A percentile compares a stretch with the other conserved stretches of the same genome.
Evolutionary conservation across 1,284 basidiomycete species (phyloP).

Genomic region (Leucoagaricus sp.): DNA sequence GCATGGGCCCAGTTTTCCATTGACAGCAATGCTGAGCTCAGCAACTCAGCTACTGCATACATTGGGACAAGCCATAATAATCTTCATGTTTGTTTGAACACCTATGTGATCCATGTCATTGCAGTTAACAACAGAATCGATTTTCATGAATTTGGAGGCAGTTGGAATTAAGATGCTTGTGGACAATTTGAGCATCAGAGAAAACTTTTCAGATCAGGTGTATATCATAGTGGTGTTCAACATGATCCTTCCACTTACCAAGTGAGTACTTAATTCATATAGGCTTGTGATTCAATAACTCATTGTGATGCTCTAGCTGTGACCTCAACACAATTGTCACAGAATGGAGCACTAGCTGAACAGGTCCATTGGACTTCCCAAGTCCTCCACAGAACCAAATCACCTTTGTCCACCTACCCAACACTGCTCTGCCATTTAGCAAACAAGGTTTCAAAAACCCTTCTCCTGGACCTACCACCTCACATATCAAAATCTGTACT

Average conservation of each 20-base stretch:
- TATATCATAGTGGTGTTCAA: not conserved
- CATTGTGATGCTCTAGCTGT: not conserved
- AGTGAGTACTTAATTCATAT: not conserved
- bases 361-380: not conserved
- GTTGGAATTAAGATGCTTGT: slow-evolving; percentile 20
- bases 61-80: slow-evolving; percentile 35
- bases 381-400: slow-evolving; percentile 5
- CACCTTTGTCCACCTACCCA: slow-evolving; percentile 14
- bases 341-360: not conserved
- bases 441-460: slow-evolving; percentile 12
- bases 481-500: slow-evolving; percentile 18
- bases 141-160: slow-evolving; percentile 16
- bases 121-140: slow-evolving; percentile 1
- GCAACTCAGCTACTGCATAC: slow-evolving; percentile 42
- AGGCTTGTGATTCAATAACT: not conserved
- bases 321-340: not conserved
- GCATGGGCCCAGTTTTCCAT: slow-evolving; percentile 16
- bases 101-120: slow-evolving; percentile 26
- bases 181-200: slow-evolving; percentile 19
- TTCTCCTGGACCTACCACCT: slow-evolving; percentile 15
- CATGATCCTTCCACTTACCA: slow-evolving; percentile 5
- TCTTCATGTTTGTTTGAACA: slow-evolving; percentile 38
- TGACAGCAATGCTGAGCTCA: slow-evolving; percentile 32
- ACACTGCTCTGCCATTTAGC: slow-evolving; percentile 14
- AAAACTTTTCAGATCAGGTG: slow-evolving; percentile 19